Conservation (phyloP, 176 grass and related monocot genomes). For the Triticum turgidum region DNA sequence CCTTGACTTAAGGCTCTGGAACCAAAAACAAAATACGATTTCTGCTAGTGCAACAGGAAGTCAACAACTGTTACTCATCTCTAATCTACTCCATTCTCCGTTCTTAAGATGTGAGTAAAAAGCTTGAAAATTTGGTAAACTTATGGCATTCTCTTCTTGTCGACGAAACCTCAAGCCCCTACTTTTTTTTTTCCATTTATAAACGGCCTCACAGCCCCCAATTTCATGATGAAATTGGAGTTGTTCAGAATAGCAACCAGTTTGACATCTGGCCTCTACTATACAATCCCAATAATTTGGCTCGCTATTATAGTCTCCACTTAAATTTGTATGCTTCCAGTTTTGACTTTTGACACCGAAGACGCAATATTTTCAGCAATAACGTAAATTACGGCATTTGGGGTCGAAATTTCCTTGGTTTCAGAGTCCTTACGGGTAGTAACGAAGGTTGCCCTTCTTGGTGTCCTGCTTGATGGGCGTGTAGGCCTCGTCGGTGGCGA, state of each 20-base stretch:
- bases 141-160: background rate
- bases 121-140: background rate
- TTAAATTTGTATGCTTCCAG: background rate
- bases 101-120: background rate
- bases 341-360: background rate
- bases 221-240: background rate
- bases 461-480: constrained; percentile 99
- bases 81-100: background rate
- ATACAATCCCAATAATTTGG: background rate
- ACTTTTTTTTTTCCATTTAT: background rate
- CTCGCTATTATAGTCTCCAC: background rate
- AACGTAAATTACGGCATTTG: background rate
- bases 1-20: background rate
- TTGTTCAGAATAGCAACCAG: background rate
- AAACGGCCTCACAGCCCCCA: background rate
- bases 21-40: background rate
- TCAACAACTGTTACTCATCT: background rate
- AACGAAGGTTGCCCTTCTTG: constrained; percentile 98
- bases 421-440: constrained; percentile 76
- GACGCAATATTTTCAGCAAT: background rate
- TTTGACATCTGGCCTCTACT: background rate
- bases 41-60: background rate
- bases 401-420: background rate
- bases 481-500: constrained; percentile 89
- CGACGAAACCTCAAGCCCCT: background rate